Evolutionary conservation across 164 flowering plant species (phyloP).

Genomic region (Annona cherimola): DNA sequence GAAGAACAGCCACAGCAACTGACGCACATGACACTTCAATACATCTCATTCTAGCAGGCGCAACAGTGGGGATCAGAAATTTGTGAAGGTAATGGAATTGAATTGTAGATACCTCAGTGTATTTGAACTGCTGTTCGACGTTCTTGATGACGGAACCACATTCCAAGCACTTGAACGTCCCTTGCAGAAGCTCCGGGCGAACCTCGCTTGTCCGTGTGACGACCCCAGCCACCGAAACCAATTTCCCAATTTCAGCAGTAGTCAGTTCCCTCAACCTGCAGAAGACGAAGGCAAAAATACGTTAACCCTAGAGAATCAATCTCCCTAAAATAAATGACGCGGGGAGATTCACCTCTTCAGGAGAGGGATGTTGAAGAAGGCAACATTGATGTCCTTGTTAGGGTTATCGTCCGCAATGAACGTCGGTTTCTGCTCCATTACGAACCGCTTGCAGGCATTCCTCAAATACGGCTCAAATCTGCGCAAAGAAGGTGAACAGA

Average conservation of each 20-base stretch:
- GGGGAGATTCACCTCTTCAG: slow-evolving; percentile 39
- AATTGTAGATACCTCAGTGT: slow-evolving; percentile 62
- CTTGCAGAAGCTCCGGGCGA: slow-evolving; percentile 92
- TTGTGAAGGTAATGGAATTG: background rate
- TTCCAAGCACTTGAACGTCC: slow-evolving; percentile 89
- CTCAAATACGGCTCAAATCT: slow-evolving; percentile 83
- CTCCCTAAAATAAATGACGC: too few relatives aligned
- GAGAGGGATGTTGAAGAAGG: slow-evolving; percentile 83
- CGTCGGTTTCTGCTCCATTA: slow-evolving; percentile 69
- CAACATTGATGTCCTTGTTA: slow-evolving; percentile 78
- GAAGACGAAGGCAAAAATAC: background rate
- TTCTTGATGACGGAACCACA: slow-evolving; percentile 72
- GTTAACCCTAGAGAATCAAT: background rate
- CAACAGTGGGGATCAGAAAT: background rate
- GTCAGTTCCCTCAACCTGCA: slow-evolving; percentile 76
- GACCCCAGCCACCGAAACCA: slow-evolving; percentile 86
- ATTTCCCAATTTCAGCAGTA: slow-evolving; percentile 62
- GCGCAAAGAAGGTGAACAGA: background rate
- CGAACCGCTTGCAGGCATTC: slow-evolving; percentile 92
- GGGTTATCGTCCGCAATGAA: slow-evolving; percentile 79
- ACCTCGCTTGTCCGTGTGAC: slow-evolving; percentile 98
- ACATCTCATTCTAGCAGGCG: background rate
- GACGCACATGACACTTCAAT: background rate
- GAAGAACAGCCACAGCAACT: background rate
- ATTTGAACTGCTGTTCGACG: slow-evolving; percentile 96